Base-by-base conservation (phyloP, 2,329 filamentous ascomycete genomes). In the Pseudodiploospora longispora region DNA sequence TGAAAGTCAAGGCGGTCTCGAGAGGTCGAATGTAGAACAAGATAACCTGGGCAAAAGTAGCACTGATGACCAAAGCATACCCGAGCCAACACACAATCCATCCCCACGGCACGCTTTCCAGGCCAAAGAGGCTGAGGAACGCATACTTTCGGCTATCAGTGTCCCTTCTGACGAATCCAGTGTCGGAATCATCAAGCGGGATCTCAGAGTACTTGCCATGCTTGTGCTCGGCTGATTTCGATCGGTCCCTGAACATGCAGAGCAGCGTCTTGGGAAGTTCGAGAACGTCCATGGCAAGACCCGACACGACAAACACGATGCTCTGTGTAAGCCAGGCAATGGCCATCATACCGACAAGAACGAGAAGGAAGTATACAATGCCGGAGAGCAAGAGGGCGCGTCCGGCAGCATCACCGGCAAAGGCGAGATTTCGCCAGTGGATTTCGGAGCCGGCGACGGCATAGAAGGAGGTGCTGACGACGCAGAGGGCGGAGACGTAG, bases 351-450 rank as follows among this genome's bases (percentile, higher is more conserved):
- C 35, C 41, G 3, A 12, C 39, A 1, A 56, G 30, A 1, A 55
- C 54, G 30, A 57, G 19, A 1, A 49, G 38, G 6, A 55, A 57
- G 10, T 58, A 57, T 27, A 62, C 36, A 27, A 60, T 40, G 1
- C 62, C 63, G 1, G 60, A 53, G 2, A 64, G 52, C 9, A 66
- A 48, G 34, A 62, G 51, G 10, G 51, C 50, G 47, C 56, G 52
- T 1, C 59, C 59, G 2, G 59, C 57, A 8, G 59, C 49, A 31
- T 65, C 63, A 7, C 53, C 50, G 0, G 55, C 56, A 6, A 64
- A 39, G 9, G 49, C 59, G 27, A 63, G 47, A 38, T 66, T 64
- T 36, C 59, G 55, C 52, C 62, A 62, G 33, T 61, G 63, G 4
- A 66, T 55, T 42, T 66, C 62, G 6, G 57, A 56, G 12, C 62